phyloP scores from a whole-genome alignment of 192 early-diverging fungal genomes.

The Umbelopsis sp. region DNA sequence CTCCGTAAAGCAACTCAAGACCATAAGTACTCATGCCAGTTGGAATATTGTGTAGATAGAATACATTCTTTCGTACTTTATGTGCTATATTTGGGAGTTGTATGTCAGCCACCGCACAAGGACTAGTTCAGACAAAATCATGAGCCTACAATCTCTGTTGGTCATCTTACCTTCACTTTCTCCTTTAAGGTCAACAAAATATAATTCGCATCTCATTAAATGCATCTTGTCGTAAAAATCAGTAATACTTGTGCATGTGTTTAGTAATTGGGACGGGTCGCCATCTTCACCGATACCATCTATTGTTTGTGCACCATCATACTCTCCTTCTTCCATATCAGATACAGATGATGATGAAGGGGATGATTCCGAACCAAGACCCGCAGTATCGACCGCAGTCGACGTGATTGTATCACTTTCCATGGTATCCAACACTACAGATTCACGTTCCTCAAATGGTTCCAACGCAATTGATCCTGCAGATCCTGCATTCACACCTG shows the following conservation, averaged over 20 bases:
- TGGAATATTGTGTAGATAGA: slow-evolving; percentile 59
- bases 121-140: neutral
- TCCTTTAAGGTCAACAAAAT: slow-evolving; percentile 59
- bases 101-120: neutral
- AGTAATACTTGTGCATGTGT: neutral
- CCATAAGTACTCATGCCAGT: slow-evolving; percentile 42
- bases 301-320: neutral
- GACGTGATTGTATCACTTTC: neutral
- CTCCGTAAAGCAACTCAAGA: slow-evolving; percentile 49
- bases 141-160: no score
- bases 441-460: slow-evolving; percentile 11
- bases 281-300: slow-evolving; percentile 8
- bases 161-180: slow-evolving; percentile 11
- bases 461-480: neutral
- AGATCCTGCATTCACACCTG: slow-evolving; percentile 1
- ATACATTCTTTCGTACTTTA: slow-evolving; percentile 45
- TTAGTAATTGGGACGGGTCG: slow-evolving; percentile 23
- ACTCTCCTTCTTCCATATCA: neutral
- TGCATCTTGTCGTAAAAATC: slow-evolving; percentile 59
- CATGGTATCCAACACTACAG: neutral
- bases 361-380: neutral
- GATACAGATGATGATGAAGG: neutral
- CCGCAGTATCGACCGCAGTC: neutral
- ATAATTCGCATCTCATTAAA: slow-evolving; percentile 68
- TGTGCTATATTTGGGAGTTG: slow-evolving; percentile 31